A percentile compares a stretch with the other conserved stretches of the same genome.
phyloP scores from a whole-genome alignment of 1,139 yeast species.

The Sporopachydermia cereana region DNA sequence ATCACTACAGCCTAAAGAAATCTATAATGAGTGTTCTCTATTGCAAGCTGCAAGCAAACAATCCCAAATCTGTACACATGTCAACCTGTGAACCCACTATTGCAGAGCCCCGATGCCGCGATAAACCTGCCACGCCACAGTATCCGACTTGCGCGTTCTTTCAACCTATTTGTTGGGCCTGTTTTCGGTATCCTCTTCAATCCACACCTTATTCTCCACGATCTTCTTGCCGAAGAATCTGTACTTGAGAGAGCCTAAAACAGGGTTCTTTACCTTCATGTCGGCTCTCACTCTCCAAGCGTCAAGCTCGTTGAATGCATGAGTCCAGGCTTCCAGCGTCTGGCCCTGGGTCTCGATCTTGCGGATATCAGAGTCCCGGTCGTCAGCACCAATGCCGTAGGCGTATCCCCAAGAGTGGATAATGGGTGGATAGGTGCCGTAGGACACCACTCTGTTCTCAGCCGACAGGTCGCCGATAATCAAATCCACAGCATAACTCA shows the following conservation, averaged over 20 bases:
- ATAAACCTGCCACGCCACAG: too few species aligned
- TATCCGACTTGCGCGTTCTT: too few species aligned
- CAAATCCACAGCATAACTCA: conserved; percentile 7
- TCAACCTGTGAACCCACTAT: too few species aligned
- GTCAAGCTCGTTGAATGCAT: not conserved
- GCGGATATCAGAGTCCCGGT: conserved; percentile 3
- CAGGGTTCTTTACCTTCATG: not conserved
- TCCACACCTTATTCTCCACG: not conserved
- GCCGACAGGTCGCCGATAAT: conserved; percentile 4
- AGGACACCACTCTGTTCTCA: not conserved
- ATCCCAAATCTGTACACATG: too few species aligned
- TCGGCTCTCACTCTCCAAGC: not conserved
- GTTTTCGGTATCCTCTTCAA: too few species aligned
- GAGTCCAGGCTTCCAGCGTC: not conserved
- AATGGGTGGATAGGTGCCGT: not conserved
- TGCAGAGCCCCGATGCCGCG: too few species aligned
- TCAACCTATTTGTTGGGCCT: too few species aligned
- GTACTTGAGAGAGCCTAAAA: not conserved
- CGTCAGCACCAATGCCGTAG: conserved; percentile 1
- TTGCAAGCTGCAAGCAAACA: too few species aligned
- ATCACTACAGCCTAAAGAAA: too few species aligned
- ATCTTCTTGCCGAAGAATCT: not conserved
- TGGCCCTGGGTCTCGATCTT: not conserved
- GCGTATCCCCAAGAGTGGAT: conserved; percentile 7
- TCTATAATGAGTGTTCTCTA: too few species aligned